Conservation (phyloP, 257 asterid genomes). For the Solanum habrochaites region DNA sequence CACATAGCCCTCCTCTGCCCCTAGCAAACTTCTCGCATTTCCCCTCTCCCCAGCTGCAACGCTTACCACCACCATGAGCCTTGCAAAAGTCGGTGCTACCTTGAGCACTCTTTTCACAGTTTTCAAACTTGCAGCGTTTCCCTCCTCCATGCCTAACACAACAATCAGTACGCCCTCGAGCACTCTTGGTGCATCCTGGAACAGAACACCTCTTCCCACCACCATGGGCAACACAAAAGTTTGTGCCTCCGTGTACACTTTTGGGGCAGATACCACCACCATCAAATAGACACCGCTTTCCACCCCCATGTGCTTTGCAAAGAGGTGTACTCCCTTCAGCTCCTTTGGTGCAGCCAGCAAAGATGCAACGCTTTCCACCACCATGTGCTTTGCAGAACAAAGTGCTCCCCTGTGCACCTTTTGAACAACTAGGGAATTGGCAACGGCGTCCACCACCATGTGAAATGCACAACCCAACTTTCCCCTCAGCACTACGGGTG, state of each 20-base stretch:
- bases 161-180: constrained; percentile 83
- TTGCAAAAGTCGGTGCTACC: constrained; percentile 93
- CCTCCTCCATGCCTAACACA: constrained; percentile 94
- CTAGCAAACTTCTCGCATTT: constrained; percentile 84
- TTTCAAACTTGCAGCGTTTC: constrained; percentile 65
- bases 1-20: constrained; percentile 83
- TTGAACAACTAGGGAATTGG: constrained; percentile 33
- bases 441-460: constrained; percentile 96
- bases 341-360: constrained; percentile 79
- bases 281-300: constrained; percentile 73
- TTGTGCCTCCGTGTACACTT: constrained; percentile 90
- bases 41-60: constrained; percentile 76
- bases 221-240: constrained; percentile 86
- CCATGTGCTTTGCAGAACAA: constrained; percentile 84
- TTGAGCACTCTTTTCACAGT: constrained; percentile 89
- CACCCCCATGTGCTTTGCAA: constrained; percentile 97
- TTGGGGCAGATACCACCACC: constrained; percentile 95
- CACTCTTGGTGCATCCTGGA: constrained; percentile 76
- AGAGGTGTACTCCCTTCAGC: constrained; percentile 93
- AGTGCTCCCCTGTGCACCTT: constrained; percentile 92
- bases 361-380: constrained; percentile 80
- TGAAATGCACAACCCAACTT: constrained; percentile 77
- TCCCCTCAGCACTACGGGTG: constrained; percentile 85
- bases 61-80: constrained; percentile 95
- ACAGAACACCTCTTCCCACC: constrained; percentile 84